Evolutionary conservation across 2,329 filamentous ascomycete genomes (phyloP).

Genomic region (Talaromyces atroroseus): DNA sequence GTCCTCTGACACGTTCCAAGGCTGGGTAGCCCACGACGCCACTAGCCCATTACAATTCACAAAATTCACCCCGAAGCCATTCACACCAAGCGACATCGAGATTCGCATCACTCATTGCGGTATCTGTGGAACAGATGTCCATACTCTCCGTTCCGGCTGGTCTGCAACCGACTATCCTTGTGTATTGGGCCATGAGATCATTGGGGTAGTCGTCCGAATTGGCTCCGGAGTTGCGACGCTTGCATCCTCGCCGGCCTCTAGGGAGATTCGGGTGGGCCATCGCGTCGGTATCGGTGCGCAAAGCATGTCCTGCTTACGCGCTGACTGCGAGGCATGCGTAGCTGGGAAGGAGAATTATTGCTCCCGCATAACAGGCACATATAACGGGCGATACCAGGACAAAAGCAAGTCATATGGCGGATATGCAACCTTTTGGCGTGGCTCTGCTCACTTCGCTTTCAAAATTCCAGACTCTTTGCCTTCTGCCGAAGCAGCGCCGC

Average conservation of each 20-base stretch:
- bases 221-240: conserved; percentile 36
- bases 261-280: conserved; percentile 53
- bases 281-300: conserved; percentile 61
- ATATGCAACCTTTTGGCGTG: conserved; percentile 28
- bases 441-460: conserved; percentile 34
- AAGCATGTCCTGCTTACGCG: conserved; percentile 47
- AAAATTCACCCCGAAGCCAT: conserved; percentile 37
- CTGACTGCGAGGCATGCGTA: conserved; percentile 39
- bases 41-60: conserved; percentile 28
- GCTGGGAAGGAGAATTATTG: conserved; percentile 38
- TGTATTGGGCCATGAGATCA: conserved; percentile 61
- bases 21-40: conserved; percentile 36
- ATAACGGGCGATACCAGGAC: conserved; percentile 32
- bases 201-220: conserved; percentile 54
- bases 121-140: conserved; percentile 60
- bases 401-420: conserved; percentile 32
- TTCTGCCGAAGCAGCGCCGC: conserved; percentile 27
- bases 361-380: conserved; percentile 30
- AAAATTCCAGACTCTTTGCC: conserved; percentile 29
- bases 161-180: conserved; percentile 39
- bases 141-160: conserved; percentile 52
- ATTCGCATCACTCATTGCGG: conserved; percentile 62
- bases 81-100: conserved; percentile 59
- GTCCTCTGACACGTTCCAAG: conserved; percentile 30
- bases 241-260: neutral